Conservation (phyloP, 768 basidiomycete genomes). For the Hypholoma fasciculare region DNA sequence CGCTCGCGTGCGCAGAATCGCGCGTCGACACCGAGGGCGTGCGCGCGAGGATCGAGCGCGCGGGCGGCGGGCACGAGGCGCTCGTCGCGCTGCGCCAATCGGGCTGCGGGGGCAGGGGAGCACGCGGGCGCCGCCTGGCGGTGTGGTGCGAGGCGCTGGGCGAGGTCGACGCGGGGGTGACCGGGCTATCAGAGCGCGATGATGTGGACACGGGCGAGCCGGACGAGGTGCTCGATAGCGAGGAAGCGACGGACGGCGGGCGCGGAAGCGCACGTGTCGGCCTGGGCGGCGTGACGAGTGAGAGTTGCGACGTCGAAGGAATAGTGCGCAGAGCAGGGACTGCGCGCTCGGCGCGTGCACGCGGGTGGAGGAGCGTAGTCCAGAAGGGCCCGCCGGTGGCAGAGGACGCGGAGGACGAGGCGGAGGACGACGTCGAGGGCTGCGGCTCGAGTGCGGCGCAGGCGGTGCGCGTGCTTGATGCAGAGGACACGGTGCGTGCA, state of each 20-base stretch:
- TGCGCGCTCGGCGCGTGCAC: constrained; percentile 32
- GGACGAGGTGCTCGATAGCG: constrained; percentile 24
- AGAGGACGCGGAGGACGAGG: not conserved
- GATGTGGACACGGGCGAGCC: constrained; percentile 23
- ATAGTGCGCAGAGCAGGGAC: constrained; percentile 32
- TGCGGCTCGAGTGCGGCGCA: constrained; percentile 1
- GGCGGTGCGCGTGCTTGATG: constrained; percentile 14
- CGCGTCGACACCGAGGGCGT: constrained; percentile 50
- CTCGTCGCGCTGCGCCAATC: constrained; percentile 4
- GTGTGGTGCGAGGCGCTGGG: constrained; percentile 12
- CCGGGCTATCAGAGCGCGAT: constrained; percentile 30
- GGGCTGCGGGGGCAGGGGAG: constrained; percentile 21
- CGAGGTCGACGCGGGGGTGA: constrained; percentile 22
- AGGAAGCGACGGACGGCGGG: constrained; percentile 28
- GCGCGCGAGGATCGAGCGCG: constrained; percentile 62
- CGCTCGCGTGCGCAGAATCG: constrained; percentile 30
- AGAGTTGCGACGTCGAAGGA: constrained; percentile 32
- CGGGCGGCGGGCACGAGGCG: constrained; percentile 37
- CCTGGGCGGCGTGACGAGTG: constrained; percentile 17
- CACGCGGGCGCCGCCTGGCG: constrained; percentile 9
- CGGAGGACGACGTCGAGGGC: not conserved
- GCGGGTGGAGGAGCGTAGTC: constrained; percentile 35
- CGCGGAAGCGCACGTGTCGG: constrained; percentile 18
- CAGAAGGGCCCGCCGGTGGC: constrained; percentile 30
- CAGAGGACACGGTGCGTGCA: constrained; percentile 23